A percentile compares a stretch with the other conserved stretches of the same genome.
These are phyloP conservation scores for Pythium plurisporium DNA, from an alignment of 352 stramenopile genomes.

Conservation along the genomic window DNA sequence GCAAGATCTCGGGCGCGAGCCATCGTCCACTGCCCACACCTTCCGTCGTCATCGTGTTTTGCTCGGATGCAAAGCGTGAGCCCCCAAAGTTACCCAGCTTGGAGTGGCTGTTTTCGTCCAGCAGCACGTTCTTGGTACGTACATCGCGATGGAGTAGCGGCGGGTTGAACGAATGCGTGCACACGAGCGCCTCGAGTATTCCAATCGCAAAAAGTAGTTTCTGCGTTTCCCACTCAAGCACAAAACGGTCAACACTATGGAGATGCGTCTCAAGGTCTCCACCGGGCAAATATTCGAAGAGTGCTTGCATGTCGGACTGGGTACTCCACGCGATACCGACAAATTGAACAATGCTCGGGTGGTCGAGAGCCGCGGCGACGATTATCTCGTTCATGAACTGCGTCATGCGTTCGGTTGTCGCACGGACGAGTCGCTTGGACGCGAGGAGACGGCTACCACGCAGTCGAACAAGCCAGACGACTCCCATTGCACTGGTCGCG, in stretches of 20 bases:
- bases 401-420: too few species aligned
- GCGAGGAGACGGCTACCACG: conserved; percentile 33
- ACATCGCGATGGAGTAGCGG: conserved; percentile 59
- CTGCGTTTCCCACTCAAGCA: too few species aligned
- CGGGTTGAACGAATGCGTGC: conserved; percentile 58
- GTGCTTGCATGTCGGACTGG: conserved; percentile 38
- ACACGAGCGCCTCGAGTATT: conserved; percentile 57
- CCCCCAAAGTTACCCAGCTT: conserved; percentile 50
- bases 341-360: conserved; percentile 41
- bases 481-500: conserved; percentile 30
- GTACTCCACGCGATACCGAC: conserved; percentile 53
- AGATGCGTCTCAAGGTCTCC: conserved; percentile 46
- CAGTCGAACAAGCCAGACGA: conserved; percentile 45
- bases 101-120: conserved; percentile 25
- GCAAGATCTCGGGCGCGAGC: conserved; percentile 52
- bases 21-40: conserved; percentile 47
- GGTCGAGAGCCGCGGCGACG: conserved; percentile 39
- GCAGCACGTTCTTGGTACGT: conserved; percentile 53
- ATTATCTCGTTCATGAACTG: conserved; percentile 57
- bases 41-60: conserved; percentile 44
- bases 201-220: too few species aligned
- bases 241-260: too few species aligned
- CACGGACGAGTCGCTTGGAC: conserved; percentile 45
- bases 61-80: conserved; percentile 29
- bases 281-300: conserved; percentile 65